These are phyloP conservation scores for Teunomyces cretensis DNA, from an alignment of 805 yeast genomes.

Conservation along the genomic window DNA sequence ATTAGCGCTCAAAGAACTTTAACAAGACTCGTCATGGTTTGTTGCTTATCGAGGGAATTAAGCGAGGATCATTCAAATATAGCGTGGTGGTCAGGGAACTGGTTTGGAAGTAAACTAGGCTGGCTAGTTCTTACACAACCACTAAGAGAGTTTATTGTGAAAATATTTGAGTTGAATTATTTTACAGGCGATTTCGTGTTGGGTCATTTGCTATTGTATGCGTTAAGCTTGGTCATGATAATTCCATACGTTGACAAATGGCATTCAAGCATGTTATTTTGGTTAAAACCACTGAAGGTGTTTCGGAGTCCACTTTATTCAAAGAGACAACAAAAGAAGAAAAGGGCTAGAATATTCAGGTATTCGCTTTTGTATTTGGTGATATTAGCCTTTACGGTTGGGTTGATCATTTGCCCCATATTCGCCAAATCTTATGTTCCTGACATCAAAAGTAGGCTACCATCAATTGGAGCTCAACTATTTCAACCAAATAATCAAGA, in stretches of 20 bases:
- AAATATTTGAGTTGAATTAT: conserved; percentile 43
- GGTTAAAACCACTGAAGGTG: conserved; percentile 43
- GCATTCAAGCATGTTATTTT: conserved; percentile 50
- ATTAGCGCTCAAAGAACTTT: conserved; percentile 37
- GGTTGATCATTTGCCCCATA: conserved; percentile 49
- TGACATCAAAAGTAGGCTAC: conserved; percentile 4
- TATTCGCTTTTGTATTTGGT: conserved; percentile 49
- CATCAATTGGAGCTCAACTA: conserved; percentile 21
- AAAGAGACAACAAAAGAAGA: conserved; percentile 34
- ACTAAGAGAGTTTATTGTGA: conserved; percentile 45
- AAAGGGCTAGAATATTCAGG: conserved; percentile 30
- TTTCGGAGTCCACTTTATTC: conserved; percentile 40
- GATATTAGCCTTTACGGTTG: conserved; percentile 38
- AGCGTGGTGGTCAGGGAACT: conserved; percentile 58
- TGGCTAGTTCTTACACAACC: conserved; percentile 43
- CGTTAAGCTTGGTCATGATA: conserved; percentile 40
- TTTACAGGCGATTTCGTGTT: conserved; percentile 50
- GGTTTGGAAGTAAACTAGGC: conserved; percentile 43
- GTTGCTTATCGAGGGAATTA: conserved; percentile 42
- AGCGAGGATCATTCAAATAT: conserved; percentile 39
- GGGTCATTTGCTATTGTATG: conserved; percentile 42
- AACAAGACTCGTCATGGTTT: conserved; percentile 28
- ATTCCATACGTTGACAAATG: conserved; percentile 48
- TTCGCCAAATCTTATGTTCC: conserved; percentile 23
- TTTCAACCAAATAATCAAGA: conserved; percentile 61